A percentile compares a stretch with the other conserved stretches of the same genome.
phyloP scores from a whole-genome alignment of 2,329 filamentous ascomycete genomes.

The Phialocephala subalpina region DNA sequence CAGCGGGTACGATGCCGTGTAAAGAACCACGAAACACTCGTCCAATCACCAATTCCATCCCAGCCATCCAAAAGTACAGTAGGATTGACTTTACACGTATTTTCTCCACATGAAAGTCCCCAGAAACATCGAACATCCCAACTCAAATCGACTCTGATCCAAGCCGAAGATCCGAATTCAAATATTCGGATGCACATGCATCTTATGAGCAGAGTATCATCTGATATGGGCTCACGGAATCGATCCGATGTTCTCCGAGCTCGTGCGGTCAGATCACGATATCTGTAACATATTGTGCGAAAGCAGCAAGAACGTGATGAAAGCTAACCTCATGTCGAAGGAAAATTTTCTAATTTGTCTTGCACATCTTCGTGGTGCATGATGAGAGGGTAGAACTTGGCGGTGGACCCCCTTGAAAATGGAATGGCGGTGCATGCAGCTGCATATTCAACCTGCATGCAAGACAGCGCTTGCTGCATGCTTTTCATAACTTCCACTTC shows the following conservation, averaged over 20 bases:
- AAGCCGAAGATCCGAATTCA: not conserved
- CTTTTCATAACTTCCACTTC: not conserved
- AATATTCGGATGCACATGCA: not conserved
- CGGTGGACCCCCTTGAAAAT: constrained; percentile 11
- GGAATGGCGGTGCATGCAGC: constrained; percentile 20
- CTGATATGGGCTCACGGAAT: not conserved
- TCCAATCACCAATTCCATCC: not conserved
- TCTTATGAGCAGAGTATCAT: not conserved
- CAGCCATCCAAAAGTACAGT: constrained; percentile 1
- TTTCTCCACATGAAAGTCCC: not conserved
- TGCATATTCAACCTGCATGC: constrained; percentile 23
- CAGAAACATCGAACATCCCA: not conserved
- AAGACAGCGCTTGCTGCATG: constrained; percentile 15
- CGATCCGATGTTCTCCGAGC: constrained; percentile 5
- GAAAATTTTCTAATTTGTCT: constrained; percentile 1
- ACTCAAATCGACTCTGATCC: too few species aligned
- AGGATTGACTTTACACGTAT: not conserved
- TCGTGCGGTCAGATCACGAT: constrained; percentile 1
- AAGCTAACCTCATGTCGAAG: constrained; percentile 5
- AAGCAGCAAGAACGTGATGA: not conserved
- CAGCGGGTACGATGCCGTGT: not conserved
- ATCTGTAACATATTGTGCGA: not conserved
- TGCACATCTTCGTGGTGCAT: constrained; percentile 18
- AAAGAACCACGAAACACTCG: constrained; percentile 5
- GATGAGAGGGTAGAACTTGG: constrained; percentile 1